Base-by-base conservation (phyloP, 345 rosid genomes). In the Ceriops decandra region DNA sequence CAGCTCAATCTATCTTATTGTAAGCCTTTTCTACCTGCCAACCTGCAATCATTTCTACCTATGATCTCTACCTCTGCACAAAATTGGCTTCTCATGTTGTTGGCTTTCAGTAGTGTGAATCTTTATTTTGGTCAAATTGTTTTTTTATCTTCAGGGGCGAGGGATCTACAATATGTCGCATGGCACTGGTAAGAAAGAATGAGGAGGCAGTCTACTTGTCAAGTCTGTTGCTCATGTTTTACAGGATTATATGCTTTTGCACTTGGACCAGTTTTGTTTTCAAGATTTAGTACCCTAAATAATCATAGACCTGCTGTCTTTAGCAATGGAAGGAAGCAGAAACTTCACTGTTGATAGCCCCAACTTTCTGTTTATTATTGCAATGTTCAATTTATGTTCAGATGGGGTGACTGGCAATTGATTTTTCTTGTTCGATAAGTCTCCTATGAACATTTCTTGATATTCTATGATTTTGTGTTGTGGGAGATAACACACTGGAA, bases 161-260 rank as follows among this genome's bases (percentile, higher is more conserved):
- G 97, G 97, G 32, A 75, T 93, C 81, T 93, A 88, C 73, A 87
- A 88, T 75, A 83, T 93, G 98, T 77, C 97, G 1, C 84, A 85
- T 57, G 98, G 97, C 35, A 88, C 82, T 51, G 92, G 92, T 62
- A 93, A 87, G 85, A 93, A 88, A 79, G 95, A 90, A 80, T 84
- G 86, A 87, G 63, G 73, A 42, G n/a, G 71, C 38, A 6, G 47
- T 7, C 38, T 31, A 19, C 30, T 22, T 32, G 6, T 26, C n/a
- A 1, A 22, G 70, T 22, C 56, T 67, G 5, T 54, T 57, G 38
- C 67, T 58, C 63, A 22, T 62, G 20, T 52, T 56, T 36, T 53
- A 60, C 46, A 72, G 67, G 72, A 69, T 68, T 67, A 22, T 49
- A 27, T 63, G 58, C 66, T 32, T n/a, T 70, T 60, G 68, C 68